A percentile compares a stretch with the other conserved stretches of the same genome.
These are phyloP conservation scores for Blastocladiella britannica DNA, from an alignment of 192 early-diverging fungal genomes.

Conservation along the genomic window DNA sequence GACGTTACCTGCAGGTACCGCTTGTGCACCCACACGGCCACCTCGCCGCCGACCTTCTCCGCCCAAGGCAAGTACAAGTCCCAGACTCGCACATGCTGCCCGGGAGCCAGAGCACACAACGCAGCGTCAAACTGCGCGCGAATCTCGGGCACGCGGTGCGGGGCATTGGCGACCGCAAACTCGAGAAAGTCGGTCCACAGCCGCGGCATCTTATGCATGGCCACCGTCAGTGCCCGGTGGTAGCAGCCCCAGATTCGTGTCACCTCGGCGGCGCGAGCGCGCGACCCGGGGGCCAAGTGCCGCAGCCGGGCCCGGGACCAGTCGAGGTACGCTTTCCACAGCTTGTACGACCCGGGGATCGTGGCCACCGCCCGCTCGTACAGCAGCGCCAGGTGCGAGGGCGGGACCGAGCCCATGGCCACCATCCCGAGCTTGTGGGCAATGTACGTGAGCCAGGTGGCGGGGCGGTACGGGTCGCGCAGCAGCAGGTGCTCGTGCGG, in stretches of 20 bases:
- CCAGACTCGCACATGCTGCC: slow-evolving; percentile 86
- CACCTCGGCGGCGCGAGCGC: slow-evolving; percentile 36
- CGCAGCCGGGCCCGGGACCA: slow-evolving; percentile 19
- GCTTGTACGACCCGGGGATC: slow-evolving; percentile 85
- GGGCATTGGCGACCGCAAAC: slow-evolving; percentile 39
- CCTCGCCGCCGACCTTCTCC: slow-evolving; percentile 51
- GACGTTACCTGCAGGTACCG: slow-evolving; percentile 51
- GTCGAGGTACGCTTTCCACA: slow-evolving; percentile 80
- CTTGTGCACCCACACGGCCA: slow-evolving; percentile 54
- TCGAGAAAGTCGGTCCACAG: slow-evolving; percentile 69
- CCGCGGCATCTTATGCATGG: slow-evolving; percentile 87
- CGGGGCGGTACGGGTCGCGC: slow-evolving; percentile 43
- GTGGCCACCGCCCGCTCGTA: slow-evolving; percentile 73
- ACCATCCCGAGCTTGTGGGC: slow-evolving; percentile 52
- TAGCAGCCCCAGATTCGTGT: slow-evolving; percentile 50
- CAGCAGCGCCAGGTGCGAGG: slow-evolving; percentile 29
- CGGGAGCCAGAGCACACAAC: slow-evolving; percentile 68
- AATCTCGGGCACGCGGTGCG: slow-evolving; percentile 38
- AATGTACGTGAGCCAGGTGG: slow-evolving; percentile 72
- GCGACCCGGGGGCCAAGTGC: slow-evolving; percentile 23
- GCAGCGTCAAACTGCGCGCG: slow-evolving; percentile 82
- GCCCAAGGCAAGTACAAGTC: slow-evolving; percentile 63
- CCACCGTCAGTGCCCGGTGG: slow-evolving; percentile 67
- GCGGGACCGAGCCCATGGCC: slow-evolving; percentile 7
- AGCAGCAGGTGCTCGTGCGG: slow-evolving; percentile 50